These are phyloP conservation scores for Leptographium wingfieldii DNA, from an alignment of 2,329 filamentous ascomycete species.

Conservation along the genomic window DNA sequence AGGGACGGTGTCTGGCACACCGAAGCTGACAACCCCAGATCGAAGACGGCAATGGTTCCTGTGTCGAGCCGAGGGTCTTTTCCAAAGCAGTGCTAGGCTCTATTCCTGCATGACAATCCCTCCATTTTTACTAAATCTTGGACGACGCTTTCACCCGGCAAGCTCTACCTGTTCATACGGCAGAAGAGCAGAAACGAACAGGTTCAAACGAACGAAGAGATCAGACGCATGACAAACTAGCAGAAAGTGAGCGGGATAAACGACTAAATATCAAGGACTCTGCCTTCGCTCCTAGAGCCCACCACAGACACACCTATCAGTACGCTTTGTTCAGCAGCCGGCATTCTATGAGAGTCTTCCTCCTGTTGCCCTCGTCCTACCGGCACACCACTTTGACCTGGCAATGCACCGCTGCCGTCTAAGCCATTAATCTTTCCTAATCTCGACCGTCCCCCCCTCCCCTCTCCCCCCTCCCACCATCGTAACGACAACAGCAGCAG, in stretches of 20 bases:
- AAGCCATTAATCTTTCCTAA: neutral
- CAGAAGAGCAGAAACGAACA: neutral
- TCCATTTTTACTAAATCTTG: neutral
- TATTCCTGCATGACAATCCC: neutral
- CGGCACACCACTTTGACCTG: neutral
- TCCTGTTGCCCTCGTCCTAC: neutral
- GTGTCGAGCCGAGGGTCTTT: neutral
- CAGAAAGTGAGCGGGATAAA: neutral
- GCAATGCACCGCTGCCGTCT: neutral
- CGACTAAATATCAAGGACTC: neutral
- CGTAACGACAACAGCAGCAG: neutral
- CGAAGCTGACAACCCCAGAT: neutral
- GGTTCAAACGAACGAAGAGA: neutral
- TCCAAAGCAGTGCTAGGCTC: neutral
- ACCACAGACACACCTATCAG: neutral
- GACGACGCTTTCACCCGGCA: neutral
- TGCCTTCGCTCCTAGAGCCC: neutral
- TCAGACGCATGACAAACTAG: neutral
- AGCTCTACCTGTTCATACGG: neutral
- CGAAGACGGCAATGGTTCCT: neutral
- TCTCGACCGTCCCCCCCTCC: neutral
- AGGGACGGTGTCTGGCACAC: constrained; percentile 1
- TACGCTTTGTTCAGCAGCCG: neutral
- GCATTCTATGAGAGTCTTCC: neutral
- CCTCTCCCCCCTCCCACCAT: neutral